A percentile compares a stretch with the other conserved stretches of the same genome.
Evolutionary conservation across 2,329 filamentous ascomycete species (phyloP).

Genomic region (Alternaria solani): DNA sequence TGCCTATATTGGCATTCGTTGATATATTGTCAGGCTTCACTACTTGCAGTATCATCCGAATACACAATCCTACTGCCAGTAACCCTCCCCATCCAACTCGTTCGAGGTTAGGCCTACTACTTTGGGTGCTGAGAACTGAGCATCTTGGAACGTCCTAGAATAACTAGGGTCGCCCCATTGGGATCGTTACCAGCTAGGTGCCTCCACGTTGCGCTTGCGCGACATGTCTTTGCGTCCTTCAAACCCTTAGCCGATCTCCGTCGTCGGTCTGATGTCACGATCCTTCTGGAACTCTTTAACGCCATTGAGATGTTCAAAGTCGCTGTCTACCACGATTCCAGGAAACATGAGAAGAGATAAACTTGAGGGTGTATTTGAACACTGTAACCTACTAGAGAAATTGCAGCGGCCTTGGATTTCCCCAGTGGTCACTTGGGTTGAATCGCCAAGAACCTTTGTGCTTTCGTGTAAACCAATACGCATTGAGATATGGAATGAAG

Average conservation of each 20-base stretch:
- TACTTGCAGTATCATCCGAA: neutral
- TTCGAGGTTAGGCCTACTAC: neutral
- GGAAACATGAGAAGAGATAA: too few species aligned
- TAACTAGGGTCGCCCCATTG: too few species aligned
- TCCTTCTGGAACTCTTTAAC: neutral
- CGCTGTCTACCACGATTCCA: too few species aligned
- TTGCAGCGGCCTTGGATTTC: constrained; percentile 33
- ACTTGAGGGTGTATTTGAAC: too few species aligned
- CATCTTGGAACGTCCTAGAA: too few species aligned
- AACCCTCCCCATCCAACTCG: neutral
- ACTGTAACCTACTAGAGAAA: constrained; percentile 5
- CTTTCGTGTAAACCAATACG: constrained; percentile 42
- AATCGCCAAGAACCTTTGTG: constrained; percentile 47
- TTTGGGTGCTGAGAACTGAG: neutral
- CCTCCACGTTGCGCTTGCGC: neutral
- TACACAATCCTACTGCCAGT: neutral
- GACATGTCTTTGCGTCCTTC: neutral
- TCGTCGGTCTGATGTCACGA: neutral
- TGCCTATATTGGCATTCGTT: too few species aligned
- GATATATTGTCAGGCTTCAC: neutral
- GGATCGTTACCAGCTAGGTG: neutral
- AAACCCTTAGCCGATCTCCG: neutral
- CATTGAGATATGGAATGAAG: constrained; percentile 47
- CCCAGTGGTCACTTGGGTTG: constrained; percentile 46
- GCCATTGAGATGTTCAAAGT: neutral